Evolutionary conservation across 805 yeast species (phyloP).

Genomic region (Wickerhamiella lipophila): DNA sequence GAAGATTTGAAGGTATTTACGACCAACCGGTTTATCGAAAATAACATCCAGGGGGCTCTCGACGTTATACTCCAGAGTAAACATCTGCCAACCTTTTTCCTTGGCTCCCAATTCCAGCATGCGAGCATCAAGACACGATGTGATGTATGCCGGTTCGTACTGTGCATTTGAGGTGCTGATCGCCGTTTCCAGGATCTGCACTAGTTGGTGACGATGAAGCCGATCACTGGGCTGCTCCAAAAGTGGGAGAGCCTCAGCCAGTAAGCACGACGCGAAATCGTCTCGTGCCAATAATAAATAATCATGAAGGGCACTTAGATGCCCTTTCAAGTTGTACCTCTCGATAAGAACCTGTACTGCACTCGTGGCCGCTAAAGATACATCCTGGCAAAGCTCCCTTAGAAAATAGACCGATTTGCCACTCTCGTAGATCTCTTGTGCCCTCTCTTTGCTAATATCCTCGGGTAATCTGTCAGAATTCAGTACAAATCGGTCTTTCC

Average conservation of each 20-base stretch:
- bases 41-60: slow-evolving; percentile 44
- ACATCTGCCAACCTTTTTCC: slow-evolving; percentile 81
- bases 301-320: slow-evolving; percentile 50
- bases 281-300: slow-evolving; percentile 61
- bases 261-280: slow-evolving; percentile 64
- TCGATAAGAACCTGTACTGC: slow-evolving; percentile 36
- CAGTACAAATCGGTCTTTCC: slow-evolving; percentile 22
- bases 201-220: slow-evolving; percentile 52
- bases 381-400: slow-evolving; percentile 38
- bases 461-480: slow-evolving; percentile 29
- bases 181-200: slow-evolving; percentile 53
- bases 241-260: slow-evolving; percentile 40
- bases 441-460: slow-evolving; percentile 27
- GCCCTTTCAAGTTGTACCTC: slow-evolving; percentile 39
- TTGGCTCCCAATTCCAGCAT: slow-evolving; percentile 51
- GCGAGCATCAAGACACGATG: slow-evolving; percentile 65
- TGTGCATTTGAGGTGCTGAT: slow-evolving; percentile 32
- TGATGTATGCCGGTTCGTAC: slow-evolving; percentile 30
- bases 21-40: slow-evolving; percentile 34
- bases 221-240: slow-evolving; percentile 51
- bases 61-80: slow-evolving; percentile 63
- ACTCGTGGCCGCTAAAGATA: background rate
- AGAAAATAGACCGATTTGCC: slow-evolving; percentile 64
- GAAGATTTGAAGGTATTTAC: slow-evolving; percentile 61
- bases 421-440: slow-evolving; percentile 30